These are phyloP conservation scores for Diaporthe sp. DNA, from an alignment of 2,329 filamentous ascomycete genomes.

Conservation along the genomic window DNA sequence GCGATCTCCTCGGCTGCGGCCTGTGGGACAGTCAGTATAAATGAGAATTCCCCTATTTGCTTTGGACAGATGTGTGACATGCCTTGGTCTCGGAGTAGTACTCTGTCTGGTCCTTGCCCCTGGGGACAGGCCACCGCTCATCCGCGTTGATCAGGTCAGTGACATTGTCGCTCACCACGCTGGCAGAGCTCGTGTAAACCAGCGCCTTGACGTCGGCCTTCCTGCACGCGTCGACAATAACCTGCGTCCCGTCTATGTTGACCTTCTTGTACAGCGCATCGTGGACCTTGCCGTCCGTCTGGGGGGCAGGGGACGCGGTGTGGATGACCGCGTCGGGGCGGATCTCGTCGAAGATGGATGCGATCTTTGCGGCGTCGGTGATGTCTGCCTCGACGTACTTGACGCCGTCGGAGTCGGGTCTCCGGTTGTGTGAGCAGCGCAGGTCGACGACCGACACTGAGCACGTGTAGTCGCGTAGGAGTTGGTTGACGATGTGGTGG, in stretches of 20 bases:
- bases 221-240: conserved; percentile 80
- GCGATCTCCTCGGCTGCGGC: conserved; percentile 86
- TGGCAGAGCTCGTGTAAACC: conserved; percentile 92
- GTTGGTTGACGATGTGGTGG: conserved; percentile 82
- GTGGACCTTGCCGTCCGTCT: conserved; percentile 64
- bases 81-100: conserved; percentile 96
- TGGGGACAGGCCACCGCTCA: conserved; percentile 83
- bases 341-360: conserved; percentile 72
- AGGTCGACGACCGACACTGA: conserved; percentile 80
- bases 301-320: conserved; percentile 80
- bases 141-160: conserved; percentile 86
- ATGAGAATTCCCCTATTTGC: neutral
- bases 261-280: conserved; percentile 80
- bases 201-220: conserved; percentile 81
- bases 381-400: conserved; percentile 84
- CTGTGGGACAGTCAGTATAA: conserved; percentile 49
- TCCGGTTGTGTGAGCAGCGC: conserved; percentile 77
- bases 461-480: conserved; percentile 71
- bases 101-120: conserved; percentile 77
- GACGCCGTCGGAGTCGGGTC: conserved; percentile 65
- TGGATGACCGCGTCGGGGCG: conserved; percentile 90
- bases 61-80: conserved; percentile 27
- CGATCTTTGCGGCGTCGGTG: conserved; percentile 73
- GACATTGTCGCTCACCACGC: conserved; percentile 85
- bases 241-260: conserved; percentile 88